phyloP scores from a whole-genome alignment of 371 early-diverging fungal genomes.

The Mortierella sp. region DNA sequence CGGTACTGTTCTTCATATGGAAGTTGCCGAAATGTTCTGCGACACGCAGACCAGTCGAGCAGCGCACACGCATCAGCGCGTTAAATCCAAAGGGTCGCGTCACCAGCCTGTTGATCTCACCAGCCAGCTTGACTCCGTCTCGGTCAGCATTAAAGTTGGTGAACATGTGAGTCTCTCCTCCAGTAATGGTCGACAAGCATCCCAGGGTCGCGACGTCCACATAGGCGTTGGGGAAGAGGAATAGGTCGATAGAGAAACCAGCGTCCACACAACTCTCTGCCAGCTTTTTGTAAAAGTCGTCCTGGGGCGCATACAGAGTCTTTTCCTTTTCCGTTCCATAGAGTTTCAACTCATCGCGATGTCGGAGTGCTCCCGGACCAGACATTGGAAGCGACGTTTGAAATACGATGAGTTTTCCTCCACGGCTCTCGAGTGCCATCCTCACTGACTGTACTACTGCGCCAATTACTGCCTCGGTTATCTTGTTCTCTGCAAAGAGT shows the following conservation, averaged over 20 bases:
- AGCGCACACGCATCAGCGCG: slow-evolving; percentile 90
- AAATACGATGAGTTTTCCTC: slow-evolving; percentile 90
- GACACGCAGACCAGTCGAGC: slow-evolving; percentile 88
- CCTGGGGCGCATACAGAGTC: slow-evolving; percentile 87
- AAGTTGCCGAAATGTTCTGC: slow-evolving; percentile 95
- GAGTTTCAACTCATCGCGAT: slow-evolving; percentile 89
- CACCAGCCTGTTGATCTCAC: slow-evolving; percentile 79
- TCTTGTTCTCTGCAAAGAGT: slow-evolving; percentile 83
- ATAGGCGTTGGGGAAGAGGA: slow-evolving; percentile 89
- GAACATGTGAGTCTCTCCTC: slow-evolving; percentile 88
- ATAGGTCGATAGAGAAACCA: slow-evolving; percentile 92
- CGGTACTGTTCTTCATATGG: slow-evolving; percentile 91
- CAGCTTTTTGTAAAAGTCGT: slow-evolving; percentile 85
- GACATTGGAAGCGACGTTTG: slow-evolving; percentile 86
- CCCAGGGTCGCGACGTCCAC: slow-evolving; percentile 91
- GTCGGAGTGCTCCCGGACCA: slow-evolving; percentile 89
- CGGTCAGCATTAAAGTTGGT: slow-evolving; percentile 78
- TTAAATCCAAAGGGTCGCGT: slow-evolving; percentile 90
- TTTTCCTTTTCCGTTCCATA: slow-evolving; percentile 94
- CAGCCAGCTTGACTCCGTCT: slow-evolving; percentile 76
- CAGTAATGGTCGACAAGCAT: slow-evolving; percentile 83
- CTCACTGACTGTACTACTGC: slow-evolving; percentile 84
- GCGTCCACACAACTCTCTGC: slow-evolving; percentile 82
- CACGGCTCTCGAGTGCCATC: slow-evolving; percentile 80
- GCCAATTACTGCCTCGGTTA: slow-evolving; percentile 83